Conservation (phyloP, 176 grass and related monocot genomes). For the Aegilops longissima region DNA sequence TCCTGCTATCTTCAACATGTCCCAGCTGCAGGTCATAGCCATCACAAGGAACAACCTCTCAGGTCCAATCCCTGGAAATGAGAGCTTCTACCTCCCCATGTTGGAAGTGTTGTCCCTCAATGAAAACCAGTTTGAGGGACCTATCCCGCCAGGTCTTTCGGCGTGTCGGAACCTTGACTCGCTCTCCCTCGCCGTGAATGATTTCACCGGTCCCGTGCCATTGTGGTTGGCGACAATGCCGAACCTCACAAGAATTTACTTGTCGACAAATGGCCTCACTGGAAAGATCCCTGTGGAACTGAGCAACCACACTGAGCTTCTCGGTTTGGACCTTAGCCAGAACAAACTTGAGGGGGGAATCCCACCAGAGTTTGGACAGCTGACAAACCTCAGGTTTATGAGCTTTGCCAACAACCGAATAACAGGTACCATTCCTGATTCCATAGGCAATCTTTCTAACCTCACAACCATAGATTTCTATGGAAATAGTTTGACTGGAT, state of each 20-base stretch:
- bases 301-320: slow-evolving; percentile 22
- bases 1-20: slow-evolving; percentile 40
- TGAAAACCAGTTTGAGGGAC: slow-evolving; percentile 30
- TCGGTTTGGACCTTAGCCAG: slow-evolving; percentile 32
- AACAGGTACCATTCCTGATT: slow-evolving; percentile 38
- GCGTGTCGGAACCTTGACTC: neutral
- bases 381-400: slow-evolving; percentile 20
- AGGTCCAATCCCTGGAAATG: slow-evolving; percentile 36
- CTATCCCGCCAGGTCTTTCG: slow-evolving; percentile 29
- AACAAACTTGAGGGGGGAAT: slow-evolving; percentile 41
- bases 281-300: slow-evolving; percentile 41
- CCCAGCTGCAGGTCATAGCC: neutral
- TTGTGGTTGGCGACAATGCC: slow-evolving; percentile 28
- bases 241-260: neutral
- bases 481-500: slow-evolving; percentile 25
- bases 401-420: slow-evolving; percentile 39
- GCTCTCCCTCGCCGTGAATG: slow-evolving; percentile 2
- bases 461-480: slow-evolving; percentile 15
- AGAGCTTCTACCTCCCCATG: slow-evolving; percentile 37
- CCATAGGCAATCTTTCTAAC: slow-evolving; percentile 27
- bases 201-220: slow-evolving; percentile 35
- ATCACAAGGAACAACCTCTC: slow-evolving; percentile 37
- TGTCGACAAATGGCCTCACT: slow-evolving; percentile 38
- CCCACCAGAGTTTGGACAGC: slow-evolving; percentile 3
- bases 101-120: neutral